Evolutionary conservation across 1,284 basidiomycete genomes (phyloP).

Genomic region (Tilletia walkeri): DNA sequence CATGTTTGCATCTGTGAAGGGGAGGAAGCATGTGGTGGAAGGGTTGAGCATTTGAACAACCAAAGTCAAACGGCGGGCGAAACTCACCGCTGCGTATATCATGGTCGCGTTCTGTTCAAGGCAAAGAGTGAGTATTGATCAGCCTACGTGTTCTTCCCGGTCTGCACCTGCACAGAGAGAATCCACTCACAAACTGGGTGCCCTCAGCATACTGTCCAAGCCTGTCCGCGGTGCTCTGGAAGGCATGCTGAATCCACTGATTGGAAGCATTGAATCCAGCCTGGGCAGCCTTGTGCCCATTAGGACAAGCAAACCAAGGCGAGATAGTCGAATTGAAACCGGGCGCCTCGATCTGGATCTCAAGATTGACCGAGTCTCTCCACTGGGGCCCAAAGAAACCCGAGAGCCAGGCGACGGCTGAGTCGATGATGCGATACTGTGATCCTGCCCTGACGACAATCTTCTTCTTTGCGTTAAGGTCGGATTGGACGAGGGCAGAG

Average conservation of each 20-base stretch:
- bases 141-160: neutral
- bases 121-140: neutral
- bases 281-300: conserved; percentile 10
- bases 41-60: too few relatives aligned
- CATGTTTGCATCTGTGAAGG: conserved; percentile 25
- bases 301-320: conserved; percentile 17
- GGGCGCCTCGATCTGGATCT: conserved; percentile 49
- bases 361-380: conserved; percentile 42
- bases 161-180: too few relatives aligned
- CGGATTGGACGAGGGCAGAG: conserved; percentile 42
- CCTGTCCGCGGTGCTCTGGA: neutral
- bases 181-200: neutral
- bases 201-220: neutral
- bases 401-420: conserved; percentile 67
- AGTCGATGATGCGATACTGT: conserved; percentile 76
- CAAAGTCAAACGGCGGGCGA: too few relatives aligned
- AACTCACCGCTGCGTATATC: conserved; percentile 11
- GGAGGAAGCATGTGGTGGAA: too few relatives aligned
- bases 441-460: conserved; percentile 52
- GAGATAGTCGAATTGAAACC: conserved; percentile 75
- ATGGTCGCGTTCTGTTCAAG: neutral
- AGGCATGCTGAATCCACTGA: neutral
- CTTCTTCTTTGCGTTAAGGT: conserved; percentile 37
- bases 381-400: conserved; percentile 47
- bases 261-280: neutral